Evolutionary conservation across 2,329 filamentous ascomycete genomes (phyloP).

Genomic region (Fusarium brachygibbosum): DNA sequence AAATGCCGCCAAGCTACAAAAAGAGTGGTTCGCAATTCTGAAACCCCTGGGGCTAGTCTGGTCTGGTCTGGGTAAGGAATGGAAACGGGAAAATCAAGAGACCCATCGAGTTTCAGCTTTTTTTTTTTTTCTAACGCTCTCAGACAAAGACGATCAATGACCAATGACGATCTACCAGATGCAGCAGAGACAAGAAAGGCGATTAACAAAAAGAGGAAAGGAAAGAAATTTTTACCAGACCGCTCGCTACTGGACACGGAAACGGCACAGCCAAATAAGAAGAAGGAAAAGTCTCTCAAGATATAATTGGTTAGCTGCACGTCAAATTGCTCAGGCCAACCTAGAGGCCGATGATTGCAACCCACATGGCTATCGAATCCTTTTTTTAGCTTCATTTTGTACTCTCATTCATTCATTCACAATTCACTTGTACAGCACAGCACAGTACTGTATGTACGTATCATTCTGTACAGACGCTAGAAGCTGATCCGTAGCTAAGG

Average conservation of each 20-base stretch:
- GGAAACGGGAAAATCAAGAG: slow-evolving; percentile 17
- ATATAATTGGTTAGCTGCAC: slow-evolving; percentile 35
- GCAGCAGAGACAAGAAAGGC: slow-evolving; percentile 4
- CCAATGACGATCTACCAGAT: slow-evolving; percentile 17
- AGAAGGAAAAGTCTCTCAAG: slow-evolving; percentile 16
- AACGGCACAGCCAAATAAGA: slow-evolving; percentile 4
- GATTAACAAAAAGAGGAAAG: not conserved
- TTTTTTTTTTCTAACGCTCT: slow-evolving; percentile 10
- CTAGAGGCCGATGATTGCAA: slow-evolving; percentile 31
- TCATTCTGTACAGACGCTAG: slow-evolving; percentile 8
- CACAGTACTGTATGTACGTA: not conserved
- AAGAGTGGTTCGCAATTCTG: slow-evolving; percentile 28
- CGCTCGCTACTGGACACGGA: not conserved
- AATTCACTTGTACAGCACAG: no score
- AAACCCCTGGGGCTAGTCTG: slow-evolving; percentile 26
- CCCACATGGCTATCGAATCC: slow-evolving; percentile 28
- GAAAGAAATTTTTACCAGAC: slow-evolving; percentile 14
- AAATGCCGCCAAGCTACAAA: slow-evolving; percentile 33
- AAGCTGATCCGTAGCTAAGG: slow-evolving; percentile 12
- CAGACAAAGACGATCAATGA: slow-evolving; percentile 1
- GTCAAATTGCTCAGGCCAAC: slow-evolving; percentile 42
- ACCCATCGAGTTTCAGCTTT: slow-evolving; percentile 41
- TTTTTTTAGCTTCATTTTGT: slow-evolving; percentile 44
- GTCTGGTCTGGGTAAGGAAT: slow-evolving; percentile 7
- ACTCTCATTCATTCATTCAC: not conserved